Base-by-base conservation (phyloP, 345 rosid genomes). In the Eucalyptus cladocalyx region DNA sequence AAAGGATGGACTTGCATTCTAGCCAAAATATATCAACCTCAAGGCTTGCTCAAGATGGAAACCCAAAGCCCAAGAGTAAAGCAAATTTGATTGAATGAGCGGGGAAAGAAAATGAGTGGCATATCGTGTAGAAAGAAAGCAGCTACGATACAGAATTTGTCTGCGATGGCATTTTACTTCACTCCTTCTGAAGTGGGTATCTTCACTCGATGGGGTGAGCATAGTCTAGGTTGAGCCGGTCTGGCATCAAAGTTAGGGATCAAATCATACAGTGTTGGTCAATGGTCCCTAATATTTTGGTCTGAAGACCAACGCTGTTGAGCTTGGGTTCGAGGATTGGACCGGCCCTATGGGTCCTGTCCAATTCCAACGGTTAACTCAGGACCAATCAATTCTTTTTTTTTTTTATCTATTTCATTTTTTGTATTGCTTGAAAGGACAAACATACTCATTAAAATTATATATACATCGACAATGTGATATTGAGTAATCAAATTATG, bases 141-240 rank as follows among this genome's bases (percentile, higher is more conserved):
- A 62, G 69, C 16, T 62, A 30, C 69, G 7, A 28, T 2, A 62
- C 69, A 30, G 32, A 62, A 62, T 62, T 62, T 30, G 69, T 28
- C 17, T 30, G 8, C 32, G 69, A 28, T 62, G 32, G 34, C 69
- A 30, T 62, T 62, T 62, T 62, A 62, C 17, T 62, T 28, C 34
- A 28, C 34, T 62, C 69, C 8, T 13, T 62, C n/a, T 62, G 4
- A 62, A 28, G 32, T 6, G 69, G 34, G 69, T 62, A 62, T 62
- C 58, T 53, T 21, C 58, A 53, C 58, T 21, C 26, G 1, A 1
- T 53, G 24, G 58, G 24, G 11, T 19, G 24, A 53, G 11, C 58
- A 53, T 53, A 11, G 4, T 53, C 5, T 21, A 53, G 1, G 0
- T 53, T 8, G 26, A 4, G 11, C 11, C 1, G 0, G 2, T 53